Evolutionary conservation across 2,329 filamentous ascomycete species (phyloP).

Genomic region (Fusarium sp.): DNA sequence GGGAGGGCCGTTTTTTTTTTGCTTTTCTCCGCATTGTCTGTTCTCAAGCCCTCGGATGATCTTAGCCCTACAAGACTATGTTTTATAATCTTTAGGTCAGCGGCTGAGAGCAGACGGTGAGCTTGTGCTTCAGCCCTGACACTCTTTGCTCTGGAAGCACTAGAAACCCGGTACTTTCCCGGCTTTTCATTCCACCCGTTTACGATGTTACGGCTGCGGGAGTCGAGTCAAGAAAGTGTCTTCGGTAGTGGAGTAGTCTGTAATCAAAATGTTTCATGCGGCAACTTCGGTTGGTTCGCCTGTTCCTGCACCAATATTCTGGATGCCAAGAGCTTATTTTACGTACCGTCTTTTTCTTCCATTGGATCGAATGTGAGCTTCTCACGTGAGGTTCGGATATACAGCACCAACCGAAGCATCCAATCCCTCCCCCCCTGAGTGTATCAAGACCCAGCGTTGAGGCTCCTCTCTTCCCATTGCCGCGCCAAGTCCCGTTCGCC

Average conservation of each 20-base stretch:
- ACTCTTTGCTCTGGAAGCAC: neutral
- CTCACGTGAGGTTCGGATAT: constrained; percentile 2
- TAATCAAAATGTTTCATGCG: constrained; percentile 19
- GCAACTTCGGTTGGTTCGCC: constrained; percentile 1
- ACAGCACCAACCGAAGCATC: neutral
- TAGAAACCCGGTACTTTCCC: neutral
- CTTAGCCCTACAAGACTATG: neutral
- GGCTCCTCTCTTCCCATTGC: neutral
- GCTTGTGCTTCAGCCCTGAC: neutral
- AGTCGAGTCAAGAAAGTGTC: constrained; percentile 2
- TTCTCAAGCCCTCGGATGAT: neutral
- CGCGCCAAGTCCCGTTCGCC: constrained; percentile 1
- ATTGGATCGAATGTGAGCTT: neutral
- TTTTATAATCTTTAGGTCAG: neutral
- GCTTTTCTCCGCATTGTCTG: constrained; percentile 24
- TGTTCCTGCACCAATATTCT: neutral
- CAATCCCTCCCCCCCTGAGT: neutral
- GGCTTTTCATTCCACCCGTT: neutral
- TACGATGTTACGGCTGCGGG: neutral
- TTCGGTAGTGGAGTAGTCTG: constrained; percentile 2
- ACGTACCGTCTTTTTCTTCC: neutral
- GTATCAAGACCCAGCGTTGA: neutral
- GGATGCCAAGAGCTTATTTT: neutral
- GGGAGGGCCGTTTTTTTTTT: neutral
- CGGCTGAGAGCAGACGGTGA: neutral